These are phyloP conservation scores for Pneumocystis jirovecii DNA, from an alignment of 1,139 yeast species.

Conservation along the genomic window DNA sequence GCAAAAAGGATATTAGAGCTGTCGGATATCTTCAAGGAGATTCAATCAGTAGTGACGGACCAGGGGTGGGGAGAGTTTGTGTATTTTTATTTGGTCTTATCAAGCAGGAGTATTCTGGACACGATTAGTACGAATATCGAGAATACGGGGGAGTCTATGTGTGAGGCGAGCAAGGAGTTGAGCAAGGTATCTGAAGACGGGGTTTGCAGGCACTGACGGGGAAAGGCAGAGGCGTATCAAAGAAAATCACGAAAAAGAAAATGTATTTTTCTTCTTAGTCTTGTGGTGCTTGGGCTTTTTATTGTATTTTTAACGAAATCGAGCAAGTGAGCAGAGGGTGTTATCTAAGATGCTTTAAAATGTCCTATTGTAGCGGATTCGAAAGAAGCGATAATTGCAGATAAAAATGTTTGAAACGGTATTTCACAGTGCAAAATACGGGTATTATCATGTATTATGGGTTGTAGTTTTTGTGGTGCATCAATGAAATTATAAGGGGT, in stretches of 20 bases:
- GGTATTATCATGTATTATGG: no score
- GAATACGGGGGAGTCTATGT: slow-evolving; percentile 59
- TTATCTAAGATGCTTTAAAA: no score
- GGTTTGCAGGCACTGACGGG: no score
- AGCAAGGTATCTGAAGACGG: slow-evolving; percentile 25
- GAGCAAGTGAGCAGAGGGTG: no score
- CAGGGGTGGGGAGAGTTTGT: slow-evolving; percentile 34
- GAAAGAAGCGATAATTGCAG: no score
- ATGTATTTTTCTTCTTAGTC: slow-evolving; percentile 53
- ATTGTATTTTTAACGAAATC: slow-evolving; percentile 39
- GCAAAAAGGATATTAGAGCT: slow-evolving; percentile 92
- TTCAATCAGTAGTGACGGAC: slow-evolving; percentile 82
- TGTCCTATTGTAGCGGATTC: no score
- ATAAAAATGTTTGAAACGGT: no score
- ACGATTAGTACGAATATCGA: slow-evolving; percentile 83
- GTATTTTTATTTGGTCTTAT: neutral
- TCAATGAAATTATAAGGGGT: no score
- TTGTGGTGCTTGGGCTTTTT: slow-evolving; percentile 58
- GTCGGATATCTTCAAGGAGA: slow-evolving; percentile 80
- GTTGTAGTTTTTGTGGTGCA: no score
- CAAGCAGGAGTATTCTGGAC: slow-evolving; percentile 56
- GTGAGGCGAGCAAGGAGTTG: slow-evolving; percentile 64
- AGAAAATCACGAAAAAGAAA: slow-evolving; percentile 84
- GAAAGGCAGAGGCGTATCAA: slow-evolving; percentile 61
- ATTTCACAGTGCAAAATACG: no score